Conservation (phyloP, 306 rosid species). For the Betula pendula region DNA sequence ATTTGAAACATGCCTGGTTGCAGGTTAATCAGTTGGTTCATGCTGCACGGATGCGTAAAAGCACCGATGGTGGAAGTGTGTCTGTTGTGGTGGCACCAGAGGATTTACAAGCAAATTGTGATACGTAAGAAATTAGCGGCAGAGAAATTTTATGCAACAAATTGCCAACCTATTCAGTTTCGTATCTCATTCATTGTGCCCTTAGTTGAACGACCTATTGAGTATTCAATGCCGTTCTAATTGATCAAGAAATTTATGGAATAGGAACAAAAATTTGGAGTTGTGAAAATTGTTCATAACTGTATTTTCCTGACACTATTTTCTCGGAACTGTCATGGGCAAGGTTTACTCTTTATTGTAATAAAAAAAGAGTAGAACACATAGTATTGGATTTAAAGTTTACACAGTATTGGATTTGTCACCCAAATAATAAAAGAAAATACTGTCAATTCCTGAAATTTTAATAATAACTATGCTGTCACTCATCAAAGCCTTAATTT, state of each 20-base stretch:
- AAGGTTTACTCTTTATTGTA: neutral
- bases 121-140: conserved; percentile 20
- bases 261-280: neutral
- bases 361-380: too few species aligned
- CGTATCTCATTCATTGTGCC: neutral
- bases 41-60: conserved; percentile 31
- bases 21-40: conserved; percentile 37
- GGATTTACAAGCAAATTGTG: conserved; percentile 14
- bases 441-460: too few species aligned
- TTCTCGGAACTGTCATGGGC: neutral
- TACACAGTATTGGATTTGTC: too few species aligned
- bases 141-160: neutral
- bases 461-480: too few species aligned
- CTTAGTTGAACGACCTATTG: neutral
- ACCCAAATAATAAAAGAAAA: too few species aligned
- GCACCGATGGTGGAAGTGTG: conserved; percentile 7
- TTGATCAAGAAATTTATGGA: neutral
- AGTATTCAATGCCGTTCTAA: neutral
- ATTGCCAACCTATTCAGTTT: neutral
- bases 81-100: conserved; percentile 14
- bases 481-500: too few species aligned
- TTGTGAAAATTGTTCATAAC: neutral
- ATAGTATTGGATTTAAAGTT: too few species aligned
- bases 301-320: neutral
- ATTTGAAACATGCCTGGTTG: neutral